Conservation (phyloP, 2,329 filamentous ascomycete genomes). For the Trichoderma aggressivum region DNA sequence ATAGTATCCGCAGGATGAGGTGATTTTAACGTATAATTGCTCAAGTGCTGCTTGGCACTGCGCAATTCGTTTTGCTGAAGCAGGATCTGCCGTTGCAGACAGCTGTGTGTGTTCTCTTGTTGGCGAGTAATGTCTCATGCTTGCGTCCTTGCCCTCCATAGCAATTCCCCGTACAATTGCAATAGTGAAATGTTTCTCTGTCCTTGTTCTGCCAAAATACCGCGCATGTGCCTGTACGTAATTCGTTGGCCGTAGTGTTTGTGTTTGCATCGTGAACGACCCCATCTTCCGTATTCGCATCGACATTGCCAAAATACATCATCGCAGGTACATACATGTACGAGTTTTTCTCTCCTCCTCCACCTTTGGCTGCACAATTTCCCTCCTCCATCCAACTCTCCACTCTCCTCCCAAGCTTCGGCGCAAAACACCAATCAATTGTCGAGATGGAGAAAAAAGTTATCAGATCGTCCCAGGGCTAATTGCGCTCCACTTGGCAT, state of each 20-base stretch:
- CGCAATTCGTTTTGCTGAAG: background rate
- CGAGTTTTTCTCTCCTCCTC: background rate
- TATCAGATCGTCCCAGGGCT: conserved; percentile 12
- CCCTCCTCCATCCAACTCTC: background rate
- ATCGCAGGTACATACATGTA: background rate
- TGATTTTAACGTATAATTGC: background rate
- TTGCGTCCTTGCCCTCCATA: background rate
- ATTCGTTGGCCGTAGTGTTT: background rate
- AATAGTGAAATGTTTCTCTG: background rate
- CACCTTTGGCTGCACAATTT: background rate
- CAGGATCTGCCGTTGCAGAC: background rate
- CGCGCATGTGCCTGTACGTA: background rate
- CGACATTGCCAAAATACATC: background rate
- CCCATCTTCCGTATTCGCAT: background rate
- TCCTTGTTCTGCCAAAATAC: background rate
- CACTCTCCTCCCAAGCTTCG: background rate
- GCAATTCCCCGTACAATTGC: too few species aligned
- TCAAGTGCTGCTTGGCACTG: background rate
- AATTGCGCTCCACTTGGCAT: background rate
- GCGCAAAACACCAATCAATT: background rate
- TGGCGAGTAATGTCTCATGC: background rate
- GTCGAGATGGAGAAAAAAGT: background rate
- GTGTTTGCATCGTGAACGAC: background rate
- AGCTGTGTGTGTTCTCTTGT: background rate
- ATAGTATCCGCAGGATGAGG: conserved; percentile 1